Conservation (phyloP, 176 grass and related monocot species). For the Hordeum marinum region DNA sequence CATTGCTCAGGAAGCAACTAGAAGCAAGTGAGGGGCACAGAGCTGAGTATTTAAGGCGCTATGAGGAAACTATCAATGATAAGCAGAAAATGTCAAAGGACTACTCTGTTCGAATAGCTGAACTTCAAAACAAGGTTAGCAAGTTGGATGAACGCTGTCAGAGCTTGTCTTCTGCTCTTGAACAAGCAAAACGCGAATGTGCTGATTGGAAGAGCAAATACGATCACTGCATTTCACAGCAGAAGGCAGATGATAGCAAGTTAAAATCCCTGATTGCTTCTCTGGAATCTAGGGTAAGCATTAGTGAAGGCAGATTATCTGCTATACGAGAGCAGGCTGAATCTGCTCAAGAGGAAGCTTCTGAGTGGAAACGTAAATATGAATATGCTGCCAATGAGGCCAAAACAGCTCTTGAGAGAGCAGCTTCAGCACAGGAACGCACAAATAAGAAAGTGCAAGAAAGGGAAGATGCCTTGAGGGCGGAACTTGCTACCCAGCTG, state of each 20-base stretch:
- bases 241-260: conserved; percentile 82
- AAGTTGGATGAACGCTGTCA: conserved; percentile 81
- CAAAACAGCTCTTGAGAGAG: conserved; percentile 85
- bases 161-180: conserved; percentile 56
- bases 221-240: conserved; percentile 44
- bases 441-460: conserved; percentile 91
- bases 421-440: conserved; percentile 87
- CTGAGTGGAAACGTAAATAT: conserved; percentile 95
- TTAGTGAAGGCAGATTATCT: conserved; percentile 84
- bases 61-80: conserved; percentile 84
- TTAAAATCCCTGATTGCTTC: conserved; percentile 69
- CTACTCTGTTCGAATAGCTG: conserved; percentile 56
- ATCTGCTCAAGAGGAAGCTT: conserved; percentile 92
- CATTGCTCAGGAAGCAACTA: conserved; percentile 77
- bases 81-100: conserved; percentile 95
- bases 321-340: conserved; percentile 89
- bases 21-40: conserved; percentile 80
- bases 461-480: conserved; percentile 82
- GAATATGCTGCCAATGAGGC: conserved; percentile 71
- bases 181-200: conserved; percentile 69
- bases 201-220: conserved; percentile 82
- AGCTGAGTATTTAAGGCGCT: conserved; percentile 80
- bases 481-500: conserved; percentile 70
- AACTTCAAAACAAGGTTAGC: conserved; percentile 82
- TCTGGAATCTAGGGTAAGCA: conserved; percentile 73